phyloP scores from a whole-genome alignment of 2,329 filamentous ascomycete species.

The Apiospora kogelbergensis region DNA sequence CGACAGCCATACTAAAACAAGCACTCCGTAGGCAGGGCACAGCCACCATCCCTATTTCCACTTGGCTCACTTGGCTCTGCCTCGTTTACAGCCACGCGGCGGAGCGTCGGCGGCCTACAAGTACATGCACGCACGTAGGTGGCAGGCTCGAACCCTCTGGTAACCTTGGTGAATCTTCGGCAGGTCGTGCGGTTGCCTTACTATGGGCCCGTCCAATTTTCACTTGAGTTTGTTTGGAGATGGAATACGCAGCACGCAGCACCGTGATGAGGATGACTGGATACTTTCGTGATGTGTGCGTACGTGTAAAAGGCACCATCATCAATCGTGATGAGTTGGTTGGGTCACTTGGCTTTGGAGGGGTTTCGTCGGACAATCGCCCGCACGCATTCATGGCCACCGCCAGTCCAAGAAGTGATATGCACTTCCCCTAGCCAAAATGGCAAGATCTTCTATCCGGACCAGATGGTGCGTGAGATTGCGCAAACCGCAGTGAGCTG shows the following conservation, averaged over 20 bases:
- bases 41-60: neutral
- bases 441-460: neutral
- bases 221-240: neutral
- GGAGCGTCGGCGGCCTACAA: neutral
- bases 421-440: neutral
- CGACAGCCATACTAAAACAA: neutral
- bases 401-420: neutral
- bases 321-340: too few species aligned
- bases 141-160: neutral
- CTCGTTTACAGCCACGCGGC: conserved; percentile 6
- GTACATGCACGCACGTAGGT: neutral
- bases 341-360: too few species aligned
- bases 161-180: neutral
- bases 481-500: conserved; percentile 3
- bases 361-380: neutral
- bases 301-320: too few species aligned
- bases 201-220: neutral
- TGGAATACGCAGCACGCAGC: neutral
- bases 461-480: conserved; percentile 6
- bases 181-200: neutral
- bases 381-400: neutral
- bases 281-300: neutral
- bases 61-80: neutral
- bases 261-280: neutral
- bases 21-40: neutral